phyloP scores from a whole-genome alignment of 2,329 filamentous ascomycete genomes.

The Septoria linicola region DNA sequence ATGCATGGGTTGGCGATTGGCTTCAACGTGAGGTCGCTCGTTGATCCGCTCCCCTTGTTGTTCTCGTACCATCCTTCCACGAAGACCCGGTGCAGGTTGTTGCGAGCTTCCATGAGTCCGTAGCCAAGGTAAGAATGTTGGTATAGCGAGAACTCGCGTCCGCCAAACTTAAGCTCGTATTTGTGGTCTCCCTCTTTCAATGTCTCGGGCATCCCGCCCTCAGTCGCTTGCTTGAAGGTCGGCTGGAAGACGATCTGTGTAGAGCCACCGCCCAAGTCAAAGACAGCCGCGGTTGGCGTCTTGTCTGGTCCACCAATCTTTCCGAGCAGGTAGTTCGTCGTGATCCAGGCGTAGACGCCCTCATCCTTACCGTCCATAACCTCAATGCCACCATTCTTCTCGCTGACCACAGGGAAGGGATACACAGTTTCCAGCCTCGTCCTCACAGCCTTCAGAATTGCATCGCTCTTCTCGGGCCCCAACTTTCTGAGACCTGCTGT shows the following conservation, averaged over 20 bases:
- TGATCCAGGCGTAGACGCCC: conserved; percentile 98
- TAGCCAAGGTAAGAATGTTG: conserved; percentile 98
- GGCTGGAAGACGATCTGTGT: conserved; percentile 99
- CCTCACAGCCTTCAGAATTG: conserved; percentile 83
- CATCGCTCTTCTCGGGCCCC: conserved; percentile 74
- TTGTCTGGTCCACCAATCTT: conserved; percentile 94
- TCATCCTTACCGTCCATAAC: conserved; percentile 98
- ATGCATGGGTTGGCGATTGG: conserved; percentile 84
- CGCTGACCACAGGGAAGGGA: conserved; percentile 89
- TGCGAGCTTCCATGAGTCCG: conserved; percentile 90
- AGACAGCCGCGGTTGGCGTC: conserved; percentile 86
- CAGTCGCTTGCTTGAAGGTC: conserved; percentile 71
- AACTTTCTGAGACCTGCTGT: conserved; percentile 90
- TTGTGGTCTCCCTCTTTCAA: conserved; percentile 92
- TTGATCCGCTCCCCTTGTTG: conserved; percentile 45
- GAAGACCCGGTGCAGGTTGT: conserved; percentile 75
- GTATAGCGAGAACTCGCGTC: conserved; percentile 87
- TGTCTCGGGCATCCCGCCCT: conserved; percentile 80
- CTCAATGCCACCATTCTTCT: conserved; percentile 80
- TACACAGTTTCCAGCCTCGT: conserved; percentile 80
- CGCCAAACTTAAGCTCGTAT: conserved; percentile 86
- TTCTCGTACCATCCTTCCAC: conserved; percentile 68
- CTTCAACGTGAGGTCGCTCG: conserved; percentile 60
- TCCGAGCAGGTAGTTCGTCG: conserved; percentile 94
- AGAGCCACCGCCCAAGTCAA: conserved; percentile 91